Evolutionary conservation across 2,329 filamentous ascomycete species (phyloP), one percentile per base, ranked within the genome.

Genomic region (Huntiella moniliformis): DNA sequence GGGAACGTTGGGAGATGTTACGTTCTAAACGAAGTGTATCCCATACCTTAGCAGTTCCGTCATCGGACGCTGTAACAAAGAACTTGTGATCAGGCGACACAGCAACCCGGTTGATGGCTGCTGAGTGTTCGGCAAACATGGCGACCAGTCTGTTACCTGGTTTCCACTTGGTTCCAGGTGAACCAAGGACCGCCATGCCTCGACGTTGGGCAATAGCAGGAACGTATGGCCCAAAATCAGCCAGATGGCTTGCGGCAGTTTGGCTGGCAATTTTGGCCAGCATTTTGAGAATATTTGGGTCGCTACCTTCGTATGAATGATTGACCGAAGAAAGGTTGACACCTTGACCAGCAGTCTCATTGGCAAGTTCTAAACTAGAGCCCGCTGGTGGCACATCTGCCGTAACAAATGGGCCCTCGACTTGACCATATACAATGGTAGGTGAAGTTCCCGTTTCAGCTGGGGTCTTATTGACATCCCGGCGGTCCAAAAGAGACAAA

Each of bases 31-130:
- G 74, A 18, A 77, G 78, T 18, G 85, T 81, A 61, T 98, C 91
- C 91, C 91, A 98, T 4, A 98, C 72, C 56, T 84, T 93, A 47
- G 95, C 83, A 5, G 74, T 77, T 2, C 91, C 84, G 60, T 98
- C 91, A 55, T 94, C 84, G 7, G 87, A 88, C 5, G 79, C 88
- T 1, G 91, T 96, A 47, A 95, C 71, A 60, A 98, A 98, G 63
- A 98, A 98, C 4, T 79, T 66, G 58, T 98, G 88, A 56, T 98
- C 91, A 0, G 88, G 85, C 1, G 91, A 79, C 5, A 85, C 74
- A 2, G 82, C 68, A 8, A 96, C 74, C 7, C 87, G 76, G 56
- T 82, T 94, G 52, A 96, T 75, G 5, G 83, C 74, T 0, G 77
- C 84, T 22, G 70, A 77, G 57, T 98, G 91, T 58, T 98, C 91